Evolutionary conservation across 1,284 basidiomycete species (phyloP).

Genomic region (Sanghuangporus sanghuang): DNA sequence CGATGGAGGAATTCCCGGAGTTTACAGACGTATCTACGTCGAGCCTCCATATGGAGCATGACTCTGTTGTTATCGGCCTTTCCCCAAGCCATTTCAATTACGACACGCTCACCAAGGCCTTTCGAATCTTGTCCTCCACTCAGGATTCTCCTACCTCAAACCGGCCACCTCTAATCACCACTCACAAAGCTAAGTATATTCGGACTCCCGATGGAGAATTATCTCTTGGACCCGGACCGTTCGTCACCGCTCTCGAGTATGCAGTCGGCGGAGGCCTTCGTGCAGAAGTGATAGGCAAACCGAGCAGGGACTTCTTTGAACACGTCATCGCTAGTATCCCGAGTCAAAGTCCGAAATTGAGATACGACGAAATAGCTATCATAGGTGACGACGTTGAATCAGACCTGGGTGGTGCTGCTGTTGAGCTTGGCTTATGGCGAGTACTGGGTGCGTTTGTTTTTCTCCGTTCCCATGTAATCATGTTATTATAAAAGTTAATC

Average conservation of each 20-base stretch:
- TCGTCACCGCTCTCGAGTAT: constrained; percentile 58
- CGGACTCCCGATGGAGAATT: constrained; percentile 39
- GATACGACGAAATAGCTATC: constrained; percentile 39
- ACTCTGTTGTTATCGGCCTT: constrained; percentile 66
- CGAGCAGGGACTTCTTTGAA: constrained; percentile 54
- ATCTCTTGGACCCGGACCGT: constrained; percentile 66
- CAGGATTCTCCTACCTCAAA: constrained; percentile 11
- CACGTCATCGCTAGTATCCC: constrained; percentile 46
- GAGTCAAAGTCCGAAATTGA: constrained; percentile 16
- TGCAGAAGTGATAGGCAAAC: constrained; percentile 63
- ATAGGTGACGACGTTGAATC: constrained; percentile 64
- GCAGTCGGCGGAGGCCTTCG: constrained; percentile 36
- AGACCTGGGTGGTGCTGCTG: constrained; percentile 61
- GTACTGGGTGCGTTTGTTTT: constrained; percentile 46
- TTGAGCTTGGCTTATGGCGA: constrained; percentile 54
- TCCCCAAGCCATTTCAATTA: constrained; percentile 53
- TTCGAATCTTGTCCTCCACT: constrained; percentile 50
- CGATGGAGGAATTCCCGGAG: constrained; percentile 44
- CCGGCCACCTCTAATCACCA: constrained; percentile 41
- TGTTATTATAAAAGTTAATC: constrained; percentile 8
- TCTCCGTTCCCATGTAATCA: constrained; percentile 16
- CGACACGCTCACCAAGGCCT: constrained; percentile 56
- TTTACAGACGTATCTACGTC: constrained; percentile 20
- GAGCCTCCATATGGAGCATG: constrained; percentile 30
- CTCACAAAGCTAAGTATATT: constrained; percentile 51